Base-by-base conservation (phyloP, 331 rosid genomes). In the Pyrus hybrid region DNA sequence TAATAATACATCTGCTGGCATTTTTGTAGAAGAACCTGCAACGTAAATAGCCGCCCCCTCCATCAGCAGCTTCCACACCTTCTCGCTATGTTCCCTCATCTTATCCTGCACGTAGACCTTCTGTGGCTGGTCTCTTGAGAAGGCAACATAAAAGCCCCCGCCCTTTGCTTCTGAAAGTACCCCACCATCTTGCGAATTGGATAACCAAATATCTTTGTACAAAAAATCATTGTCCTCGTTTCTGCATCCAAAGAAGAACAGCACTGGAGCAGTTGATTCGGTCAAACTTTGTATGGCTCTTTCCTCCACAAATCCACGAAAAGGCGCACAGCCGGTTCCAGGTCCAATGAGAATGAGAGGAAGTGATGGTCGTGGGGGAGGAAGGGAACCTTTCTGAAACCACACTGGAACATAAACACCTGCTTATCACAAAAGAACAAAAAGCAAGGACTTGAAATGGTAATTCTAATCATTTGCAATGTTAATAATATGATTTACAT, bases 321-420 rank as follows among this genome's bases (percentile, higher is more conserved):
- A 92, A 21, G 97, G 99, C 0, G 96, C 97, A 63, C 96, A 94
- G n/a, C 99, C 99, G 0, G 96, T 92, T 72, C 99, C 95, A 0
- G 97, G 99, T 66, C 99, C 97, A 32, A 94, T 60, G 11, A 92
- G 97, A 82, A 92, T 80, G 73, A 94, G 87, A 58, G 99, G 97
- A 61, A 90, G 92, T 13, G 89, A 85, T 17, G 91, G 89, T 21
- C 85, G 72, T 41, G 97, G 99, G 14, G 89, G 73, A 37, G 93
- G 92, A 75, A 94, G 96, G 67, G 86, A 85, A 56, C 99, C 97
- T 82, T 89, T 90, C 20, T 71, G 86, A 76, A 90, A 79, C 97
- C 99, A 94, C 18, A 76, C 90, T 67, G 93, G 92, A 60, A 92
- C 22, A 70, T 66, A 66, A 66, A 78, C 29, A 17, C 77, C 96